phyloP scores from a whole-genome alignment of 352 stramenopile species.

The Phytophthora ramorum region DNA sequence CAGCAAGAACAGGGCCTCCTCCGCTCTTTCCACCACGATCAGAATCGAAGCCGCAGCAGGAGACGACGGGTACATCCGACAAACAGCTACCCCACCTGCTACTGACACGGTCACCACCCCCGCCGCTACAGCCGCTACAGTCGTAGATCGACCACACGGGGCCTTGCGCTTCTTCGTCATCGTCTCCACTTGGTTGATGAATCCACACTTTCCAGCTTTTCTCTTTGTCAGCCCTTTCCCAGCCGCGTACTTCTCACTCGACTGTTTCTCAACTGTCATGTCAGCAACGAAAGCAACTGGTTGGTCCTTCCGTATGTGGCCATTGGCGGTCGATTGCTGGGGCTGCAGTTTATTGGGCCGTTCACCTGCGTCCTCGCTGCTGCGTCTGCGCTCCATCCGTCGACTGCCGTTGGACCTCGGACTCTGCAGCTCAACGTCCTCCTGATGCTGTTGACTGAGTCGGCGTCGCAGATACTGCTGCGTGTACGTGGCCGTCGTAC shows the following conservation, averaged over 20 bases:
- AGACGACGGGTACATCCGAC: slow-evolving; percentile 31
- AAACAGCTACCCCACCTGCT: slow-evolving; percentile 27
- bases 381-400: neutral
- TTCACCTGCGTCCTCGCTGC: slow-evolving; percentile 6
- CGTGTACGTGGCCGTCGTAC: slow-evolving; percentile 20
- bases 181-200: slow-evolving; percentile 6
- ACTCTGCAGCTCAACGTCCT: neutral
- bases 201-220: slow-evolving; percentile 4
- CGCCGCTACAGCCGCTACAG: slow-evolving; percentile 13
- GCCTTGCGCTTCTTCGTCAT: slow-evolving; percentile 32
- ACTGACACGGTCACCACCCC: slow-evolving; percentile 20
- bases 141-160: slow-evolving; percentile 17
- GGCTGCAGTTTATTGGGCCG: neutral
- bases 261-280: slow-evolving; percentile 14
- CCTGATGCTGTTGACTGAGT: slow-evolving; percentile 6
- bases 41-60: slow-evolving; percentile 22
- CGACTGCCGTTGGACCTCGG: slow-evolving; percentile 1
- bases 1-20: slow-evolving; percentile 9
- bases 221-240: slow-evolving; percentile 19
- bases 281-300: neutral
- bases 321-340: neutral
- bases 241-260: slow-evolving; percentile 4
- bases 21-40: slow-evolving; percentile 1
- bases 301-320: slow-evolving; percentile 9
- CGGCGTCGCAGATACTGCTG: slow-evolving; percentile 14